Base-by-base conservation (phyloP, 2,329 filamentous ascomycete genomes). In the Teratosphaeria destructans region DNA sequence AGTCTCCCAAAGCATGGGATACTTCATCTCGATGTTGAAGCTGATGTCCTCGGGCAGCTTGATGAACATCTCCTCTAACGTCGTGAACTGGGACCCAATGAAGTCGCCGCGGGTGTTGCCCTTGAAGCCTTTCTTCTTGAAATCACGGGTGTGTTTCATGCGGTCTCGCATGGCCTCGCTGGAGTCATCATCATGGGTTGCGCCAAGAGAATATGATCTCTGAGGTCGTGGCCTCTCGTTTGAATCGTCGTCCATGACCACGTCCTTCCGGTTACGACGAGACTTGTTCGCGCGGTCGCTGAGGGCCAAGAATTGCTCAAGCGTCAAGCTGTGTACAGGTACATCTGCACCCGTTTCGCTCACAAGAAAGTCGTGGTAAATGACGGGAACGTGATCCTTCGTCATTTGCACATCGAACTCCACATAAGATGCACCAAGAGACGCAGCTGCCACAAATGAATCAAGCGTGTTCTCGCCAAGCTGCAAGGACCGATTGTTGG, bases 11-110 rank as follows among this genome's bases (percentile, higher is more conserved):
- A 99, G 83, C 92, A 97, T 97, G 5, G 94, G 94, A 72, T 99
- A 99, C 76, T 99, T 97, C 82, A 99, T 89, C 78, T 99, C 94
- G 66, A 99, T 95, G 75, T 99, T 97, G 81, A 99, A 99, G 14
- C 94, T 92, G 26, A 95, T 88, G 14, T 84, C 81, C 63, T 88
- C 82, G 0, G 91, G 90, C 0, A 99, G 78, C 70, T 92, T 87
- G 68, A 84, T 83, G 77, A 99, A 96, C 72, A 97, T 85, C 63
- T 96, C 90, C 73, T 96, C 91, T 4, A 99, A 80, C 0, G 94
- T 99, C 7, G 93, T 92, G 75, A 99, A 99, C 0, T 93, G 91
- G 0, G 89, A 90, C 72, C 97, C 93, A 68, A 99, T 97, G 68
- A 95, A 95, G 71, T 90, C 91, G 57, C 93, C 94, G 4, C 94